phyloP scores from a whole-genome alignment of 2,329 filamentous ascomycete genomes.

The Penicillium olsonii region DNA sequence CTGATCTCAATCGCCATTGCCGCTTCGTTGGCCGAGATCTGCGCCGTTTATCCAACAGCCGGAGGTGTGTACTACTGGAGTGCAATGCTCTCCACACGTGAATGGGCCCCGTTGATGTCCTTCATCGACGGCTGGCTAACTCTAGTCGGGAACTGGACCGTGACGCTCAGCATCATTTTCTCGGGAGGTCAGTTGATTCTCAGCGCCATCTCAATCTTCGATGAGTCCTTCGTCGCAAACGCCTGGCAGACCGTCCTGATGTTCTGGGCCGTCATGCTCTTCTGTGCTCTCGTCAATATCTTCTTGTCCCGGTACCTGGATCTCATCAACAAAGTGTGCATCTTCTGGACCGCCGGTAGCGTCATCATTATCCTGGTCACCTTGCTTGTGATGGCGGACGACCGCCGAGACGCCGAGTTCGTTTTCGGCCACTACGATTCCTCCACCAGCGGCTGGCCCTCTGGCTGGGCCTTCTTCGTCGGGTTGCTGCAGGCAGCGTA shows the following conservation, averaged over 20 bases:
- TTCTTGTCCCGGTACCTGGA: constrained; percentile 65
- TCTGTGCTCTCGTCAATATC: constrained; percentile 66
- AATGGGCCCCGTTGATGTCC: constrained; percentile 67
- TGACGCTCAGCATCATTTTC: constrained; percentile 68
- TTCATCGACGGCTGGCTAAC: constrained; percentile 74
- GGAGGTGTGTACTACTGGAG: constrained; percentile 73
- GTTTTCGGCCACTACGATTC: constrained; percentile 71
- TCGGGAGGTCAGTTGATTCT: constrained; percentile 70
- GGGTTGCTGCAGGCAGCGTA: constrained; percentile 65
- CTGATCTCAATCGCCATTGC: constrained; percentile 65
- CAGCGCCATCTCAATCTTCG: constrained; percentile 67
- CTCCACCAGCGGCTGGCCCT: constrained; percentile 64
- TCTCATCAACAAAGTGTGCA: constrained; percentile 71
- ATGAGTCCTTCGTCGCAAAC: constrained; percentile 68
- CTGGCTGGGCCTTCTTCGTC: constrained; percentile 72
- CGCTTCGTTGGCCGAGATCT: constrained; percentile 68
- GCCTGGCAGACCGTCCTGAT: constrained; percentile 69
- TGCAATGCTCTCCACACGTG: constrained; percentile 65
- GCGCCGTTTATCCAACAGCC: constrained; percentile 67
- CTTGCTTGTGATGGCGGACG: constrained; percentile 62
- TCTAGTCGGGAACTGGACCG: constrained; percentile 73
- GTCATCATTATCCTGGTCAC: constrained; percentile 69
- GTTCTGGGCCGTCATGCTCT: constrained; percentile 71
- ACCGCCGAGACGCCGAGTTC: constrained; percentile 60
- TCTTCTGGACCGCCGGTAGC: constrained; percentile 68